These are phyloP conservation scores for Dictyostelium firmibasis DNA, from an alignment of 78 protist genomes.

Conservation along the genomic window DNA sequence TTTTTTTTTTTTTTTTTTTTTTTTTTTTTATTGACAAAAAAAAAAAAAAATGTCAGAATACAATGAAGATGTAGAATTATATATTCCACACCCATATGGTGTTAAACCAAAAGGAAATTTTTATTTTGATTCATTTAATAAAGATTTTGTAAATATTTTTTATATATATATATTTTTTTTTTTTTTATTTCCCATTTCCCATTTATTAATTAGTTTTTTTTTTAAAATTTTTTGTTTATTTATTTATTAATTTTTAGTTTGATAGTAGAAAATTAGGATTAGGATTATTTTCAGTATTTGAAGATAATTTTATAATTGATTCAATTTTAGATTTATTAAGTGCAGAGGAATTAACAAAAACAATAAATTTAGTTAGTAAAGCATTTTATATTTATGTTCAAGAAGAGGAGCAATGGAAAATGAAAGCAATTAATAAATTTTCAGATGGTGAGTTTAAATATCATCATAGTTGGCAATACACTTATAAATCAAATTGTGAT, in stretches of 20 bases:
- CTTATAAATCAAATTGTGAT: neutral
- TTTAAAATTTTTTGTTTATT: neutral
- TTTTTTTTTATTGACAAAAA: neutral
- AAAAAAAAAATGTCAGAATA: neutral
- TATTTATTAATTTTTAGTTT: neutral
- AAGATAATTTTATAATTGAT: conserved; percentile 34
- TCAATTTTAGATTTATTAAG: conserved; percentile 4
- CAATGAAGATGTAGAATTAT: neutral
- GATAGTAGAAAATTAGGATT: conserved; percentile 34
- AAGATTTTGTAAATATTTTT: conserved; percentile 39
- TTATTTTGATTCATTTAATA: conserved; percentile 50
- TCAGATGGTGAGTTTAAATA: conserved; percentile 28
- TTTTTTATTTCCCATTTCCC: neutral
- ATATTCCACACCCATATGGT: conserved; percentile 61
- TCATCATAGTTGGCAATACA: conserved; percentile 41
- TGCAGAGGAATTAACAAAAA: neutral
- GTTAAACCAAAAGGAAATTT: conserved; percentile 55
- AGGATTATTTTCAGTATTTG: conserved; percentile 11
- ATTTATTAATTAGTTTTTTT: neutral
- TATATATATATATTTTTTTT: too few species aligned
- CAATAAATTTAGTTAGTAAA: neutral
- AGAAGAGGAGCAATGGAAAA: conserved; percentile 70
- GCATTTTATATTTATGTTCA: conserved; percentile 62
- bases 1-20: neutral
- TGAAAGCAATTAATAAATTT: conserved; percentile 20